Evolutionary conservation across 2,329 filamentous ascomycete species (phyloP).

Genomic region (Talaromyces albobiverticillius): DNA sequence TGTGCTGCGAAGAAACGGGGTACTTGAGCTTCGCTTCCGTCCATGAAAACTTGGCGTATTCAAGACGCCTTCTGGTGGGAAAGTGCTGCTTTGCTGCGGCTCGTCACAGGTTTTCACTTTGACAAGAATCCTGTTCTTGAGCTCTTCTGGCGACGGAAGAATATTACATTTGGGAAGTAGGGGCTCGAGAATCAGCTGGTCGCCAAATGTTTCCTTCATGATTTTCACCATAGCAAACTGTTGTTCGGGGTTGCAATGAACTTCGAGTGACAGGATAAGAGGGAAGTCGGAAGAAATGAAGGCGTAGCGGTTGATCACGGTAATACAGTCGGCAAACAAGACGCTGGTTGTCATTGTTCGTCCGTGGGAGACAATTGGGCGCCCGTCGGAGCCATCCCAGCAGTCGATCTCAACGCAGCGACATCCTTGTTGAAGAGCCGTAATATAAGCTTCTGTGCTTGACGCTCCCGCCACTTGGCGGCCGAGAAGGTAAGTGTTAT

Average conservation of each 20-base stretch:
- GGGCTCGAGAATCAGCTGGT: conserved; percentile 74
- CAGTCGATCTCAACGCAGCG: conserved; percentile 97
- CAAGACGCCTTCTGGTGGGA: neutral
- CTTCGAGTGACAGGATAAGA: conserved; percentile 90
- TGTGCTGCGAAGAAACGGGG: conserved; percentile 66
- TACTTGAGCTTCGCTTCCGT: conserved; percentile 70
- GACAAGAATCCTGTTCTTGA: conserved; percentile 80
- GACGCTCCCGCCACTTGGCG: conserved; percentile 86
- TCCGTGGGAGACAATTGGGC: conserved; percentile 88
- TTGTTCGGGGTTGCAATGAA: conserved; percentile 82
- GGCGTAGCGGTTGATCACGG: conserved; percentile 90
- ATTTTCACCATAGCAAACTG: conserved; percentile 86
- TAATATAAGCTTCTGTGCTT: conserved; percentile 93
- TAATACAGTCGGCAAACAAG: conserved; percentile 86
- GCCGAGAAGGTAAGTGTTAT: conserved; percentile 95
- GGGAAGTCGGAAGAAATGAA: conserved; percentile 86
- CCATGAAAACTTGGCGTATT: conserved; percentile 30
- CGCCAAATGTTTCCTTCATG: conserved; percentile 79
- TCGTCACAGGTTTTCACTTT: conserved; percentile 84
- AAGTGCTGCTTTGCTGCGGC: conserved; percentile 45
- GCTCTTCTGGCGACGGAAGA: conserved; percentile 80
- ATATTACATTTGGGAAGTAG: conserved; percentile 65
- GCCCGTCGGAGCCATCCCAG: conserved; percentile 88
- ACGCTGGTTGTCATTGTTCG: conserved; percentile 85
- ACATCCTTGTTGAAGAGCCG: conserved; percentile 81